phyloP scores from a whole-genome alignment of 176 grass and related monocot genomes.

The Bonia amplexicaulis region DNA sequence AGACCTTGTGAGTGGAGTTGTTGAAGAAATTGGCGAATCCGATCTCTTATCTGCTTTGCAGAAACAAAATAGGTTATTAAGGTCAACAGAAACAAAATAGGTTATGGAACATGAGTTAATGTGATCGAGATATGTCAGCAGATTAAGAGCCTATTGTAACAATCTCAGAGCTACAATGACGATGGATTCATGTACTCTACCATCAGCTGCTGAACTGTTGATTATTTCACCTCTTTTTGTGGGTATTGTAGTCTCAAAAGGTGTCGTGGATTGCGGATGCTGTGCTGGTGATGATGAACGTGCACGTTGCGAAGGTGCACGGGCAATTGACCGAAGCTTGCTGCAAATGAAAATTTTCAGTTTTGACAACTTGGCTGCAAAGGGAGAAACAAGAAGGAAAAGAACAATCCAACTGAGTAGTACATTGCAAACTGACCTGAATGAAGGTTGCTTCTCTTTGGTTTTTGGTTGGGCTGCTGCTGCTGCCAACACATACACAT shows the following conservation, averaged over 20 bases:
- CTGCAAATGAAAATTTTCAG: conserved; percentile 33
- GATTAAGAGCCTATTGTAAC: background rate
- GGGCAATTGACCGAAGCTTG: conserved; percentile 56
- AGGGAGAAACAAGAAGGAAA: background rate
- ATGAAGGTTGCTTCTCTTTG: conserved; percentile 60
- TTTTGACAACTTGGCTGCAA: background rate
- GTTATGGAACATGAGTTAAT: background rate
- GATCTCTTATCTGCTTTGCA: conserved; percentile 56
- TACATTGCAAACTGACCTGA: conserved; percentile 42
- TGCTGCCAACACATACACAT: background rate
- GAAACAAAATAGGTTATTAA: background rate
- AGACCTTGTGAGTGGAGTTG: conserved; percentile 48
- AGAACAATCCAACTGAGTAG: background rate
- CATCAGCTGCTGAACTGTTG: background rate
- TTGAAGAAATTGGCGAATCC: conserved; percentile 32
- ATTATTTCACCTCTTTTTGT: conserved; percentile 29
- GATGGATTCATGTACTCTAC: background rate
- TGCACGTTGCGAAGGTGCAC: conserved; percentile 52
- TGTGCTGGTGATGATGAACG: conserved; percentile 59
- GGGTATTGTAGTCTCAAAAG: conserved; percentile 31
- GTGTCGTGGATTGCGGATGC: conserved; percentile 6
- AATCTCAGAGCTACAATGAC: background rate
- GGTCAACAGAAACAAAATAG: background rate
- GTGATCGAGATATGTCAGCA: background rate
- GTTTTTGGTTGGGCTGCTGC: conserved; percentile 33